Percentiles rank a stretch among this genome's conserved stretches.
Conservation (phyloP, 352 stramenopile genomes). For the Achlya hypogyna region DNA sequence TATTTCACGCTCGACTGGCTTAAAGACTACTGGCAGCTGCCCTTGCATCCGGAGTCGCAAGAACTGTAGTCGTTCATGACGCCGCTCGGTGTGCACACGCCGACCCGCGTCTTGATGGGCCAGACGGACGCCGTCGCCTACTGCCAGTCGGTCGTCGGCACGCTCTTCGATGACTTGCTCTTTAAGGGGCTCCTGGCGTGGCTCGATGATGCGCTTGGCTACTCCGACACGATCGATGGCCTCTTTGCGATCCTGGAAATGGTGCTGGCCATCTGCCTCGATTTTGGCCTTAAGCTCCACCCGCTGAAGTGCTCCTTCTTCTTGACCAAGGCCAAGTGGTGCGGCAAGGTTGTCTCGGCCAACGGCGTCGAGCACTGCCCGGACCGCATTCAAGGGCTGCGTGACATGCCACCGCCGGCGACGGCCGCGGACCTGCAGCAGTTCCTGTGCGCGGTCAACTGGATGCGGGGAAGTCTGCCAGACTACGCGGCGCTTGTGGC, state of each 20-base stretch:
- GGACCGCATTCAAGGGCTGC: slow-evolving; percentile 15
- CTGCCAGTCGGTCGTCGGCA: slow-evolving; percentile 1
- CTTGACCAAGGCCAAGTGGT: slow-evolving; percentile 13
- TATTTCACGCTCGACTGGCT: slow-evolving; percentile 27
- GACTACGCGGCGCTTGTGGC: slow-evolving; percentile 20
- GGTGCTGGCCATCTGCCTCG: background rate
- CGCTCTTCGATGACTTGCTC: background rate
- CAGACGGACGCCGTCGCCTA: slow-evolving; percentile 14
- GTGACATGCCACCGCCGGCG: slow-evolving; percentile 12
- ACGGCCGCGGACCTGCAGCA: slow-evolving; percentile 20
- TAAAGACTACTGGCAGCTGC: slow-evolving; percentile 22
- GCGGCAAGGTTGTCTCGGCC: slow-evolving; percentile 14
- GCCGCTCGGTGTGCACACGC: slow-evolving; percentile 11
- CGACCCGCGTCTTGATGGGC: slow-evolving; percentile 20
- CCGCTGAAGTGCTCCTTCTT: slow-evolving; percentile 4
- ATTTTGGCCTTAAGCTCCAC: slow-evolving; percentile 8
- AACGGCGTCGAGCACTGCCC: slow-evolving; percentile 16
- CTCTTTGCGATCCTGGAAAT: slow-evolving; percentile 13
- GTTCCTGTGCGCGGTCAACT: slow-evolving; percentile 22
- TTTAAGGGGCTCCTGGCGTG: slow-evolving; percentile 17
- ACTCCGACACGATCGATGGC: background rate
- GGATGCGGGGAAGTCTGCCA: slow-evolving; percentile 22
- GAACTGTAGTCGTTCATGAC: slow-evolving; percentile 19
- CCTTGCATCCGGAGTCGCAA: slow-evolving; percentile 17
- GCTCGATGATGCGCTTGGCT: slow-evolving; percentile 14